Percentiles rank a stretch among this genome's conserved stretches.
phyloP scores from a whole-genome alignment of 192 early-diverging fungal genomes.

The Radiomyces spectabilis region DNA sequence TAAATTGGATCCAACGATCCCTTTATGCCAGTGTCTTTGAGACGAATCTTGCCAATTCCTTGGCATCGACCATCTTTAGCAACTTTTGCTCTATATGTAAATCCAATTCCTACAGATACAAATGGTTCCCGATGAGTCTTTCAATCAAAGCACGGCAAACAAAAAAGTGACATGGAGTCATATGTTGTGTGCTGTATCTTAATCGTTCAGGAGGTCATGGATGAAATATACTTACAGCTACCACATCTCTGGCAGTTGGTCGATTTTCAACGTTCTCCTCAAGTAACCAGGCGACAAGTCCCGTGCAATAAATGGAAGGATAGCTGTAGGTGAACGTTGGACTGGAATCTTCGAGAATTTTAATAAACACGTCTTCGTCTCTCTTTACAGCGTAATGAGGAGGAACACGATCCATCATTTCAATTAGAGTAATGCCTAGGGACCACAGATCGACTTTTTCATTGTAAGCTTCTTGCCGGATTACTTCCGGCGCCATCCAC shows the following conservation, averaged over 20 bases:
- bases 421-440: conserved; percentile 32
- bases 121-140: not conserved
- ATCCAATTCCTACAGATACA: conserved; percentile 18
- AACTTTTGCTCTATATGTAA: conserved; percentile 19
- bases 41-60: conserved; percentile 15
- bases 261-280: conserved; percentile 15
- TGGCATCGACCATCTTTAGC: conserved; percentile 9
- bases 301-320: conserved; percentile 20
- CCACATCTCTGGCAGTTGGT: conserved; percentile 22
- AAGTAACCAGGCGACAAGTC: conserved; percentile 27
- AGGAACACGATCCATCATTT: conserved; percentile 39
- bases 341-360: conserved; percentile 15
- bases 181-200: not conserved
- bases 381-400: conserved; percentile 25
- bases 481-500: conserved; percentile 38
- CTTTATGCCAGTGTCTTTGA: conserved; percentile 1
- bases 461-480: conserved; percentile 22
- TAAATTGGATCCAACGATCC: not conserved
- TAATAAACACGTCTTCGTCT: conserved; percentile 15
- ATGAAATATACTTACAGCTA: conserved; percentile 13
- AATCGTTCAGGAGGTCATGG: too few species aligned
- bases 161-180: not conserved
- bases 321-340: conserved; percentile 29
- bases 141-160: not conserved
- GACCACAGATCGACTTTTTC: conserved; percentile 32